Evolutionary conservation across 2,329 filamentous ascomycete genomes (phyloP), one percentile per base, ranked within the genome.

Genomic region (Ascochyta pisi): DNA sequence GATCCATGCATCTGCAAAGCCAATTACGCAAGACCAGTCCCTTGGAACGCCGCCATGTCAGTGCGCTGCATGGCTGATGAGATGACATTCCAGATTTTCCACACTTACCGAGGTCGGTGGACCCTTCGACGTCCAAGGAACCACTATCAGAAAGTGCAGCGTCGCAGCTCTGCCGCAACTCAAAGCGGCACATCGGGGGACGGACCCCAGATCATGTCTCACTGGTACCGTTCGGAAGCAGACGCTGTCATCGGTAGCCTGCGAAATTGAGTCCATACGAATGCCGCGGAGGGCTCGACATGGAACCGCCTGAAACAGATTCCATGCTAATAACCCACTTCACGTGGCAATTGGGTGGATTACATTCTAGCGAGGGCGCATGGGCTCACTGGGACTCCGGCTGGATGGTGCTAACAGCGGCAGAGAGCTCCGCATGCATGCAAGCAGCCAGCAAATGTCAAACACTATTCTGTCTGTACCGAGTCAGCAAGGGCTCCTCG

Each of bases 371-470:
- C 47, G 31, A 50, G 27, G 26, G 42, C 34, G 53, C 47, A 51
- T 19, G 53, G 53, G 34, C 46, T 22, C 27, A 34, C 15, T 35
- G n/a, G 35, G 24, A 42, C 41, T 55, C 47, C 53, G 42, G 37
- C 47, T 47, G 40, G 24, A 19, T 29, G 26, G 39, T 54, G 45
- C 53, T 42, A 55, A 41, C 46, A 55, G 53, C 47, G 53, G 53
- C 47, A 56, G 35, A 40, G 47, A 45, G 35, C 41, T 41, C 46
- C 43, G 41, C 42, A 56, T 50, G 52, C 52, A 50, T 47, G 47
- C 53, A 47, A 55, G 53, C 37, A 41, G 42, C 47, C 41, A 56
- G 31, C 42, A 26, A 38, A 51, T 51, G 31, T 40, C 42, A 56
- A 33, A 51, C 48, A 48, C 48, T 56, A 51, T 39, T 40, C 16